Evolutionary conservation across 176 grass and related monocot species (phyloP).

Genomic region (Aegilops sharonensis): DNA sequence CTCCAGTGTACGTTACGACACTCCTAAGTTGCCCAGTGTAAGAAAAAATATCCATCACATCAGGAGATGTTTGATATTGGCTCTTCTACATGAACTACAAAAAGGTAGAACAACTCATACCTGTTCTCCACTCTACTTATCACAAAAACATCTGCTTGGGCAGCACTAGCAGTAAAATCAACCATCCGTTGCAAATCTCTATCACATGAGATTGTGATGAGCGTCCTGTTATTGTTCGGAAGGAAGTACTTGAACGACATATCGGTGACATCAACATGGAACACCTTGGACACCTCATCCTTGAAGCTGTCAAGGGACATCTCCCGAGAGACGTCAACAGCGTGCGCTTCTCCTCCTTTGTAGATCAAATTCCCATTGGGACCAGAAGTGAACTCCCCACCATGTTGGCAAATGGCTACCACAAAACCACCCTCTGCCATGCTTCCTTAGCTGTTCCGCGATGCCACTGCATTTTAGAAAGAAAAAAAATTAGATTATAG

Average conservation of each 20-base stretch:
- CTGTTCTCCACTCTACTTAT: conserved; percentile 85
- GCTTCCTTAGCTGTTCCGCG: conserved; percentile 2
- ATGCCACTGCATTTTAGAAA: neutral
- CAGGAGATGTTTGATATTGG: conserved; percentile 7
- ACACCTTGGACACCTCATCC: conserved; percentile 73
- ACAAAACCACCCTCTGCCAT: conserved; percentile 33
- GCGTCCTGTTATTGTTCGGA: conserved; percentile 73
- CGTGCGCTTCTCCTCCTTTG: conserved; percentile 91
- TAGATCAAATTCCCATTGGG: conserved; percentile 75
- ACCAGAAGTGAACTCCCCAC: conserved; percentile 76
- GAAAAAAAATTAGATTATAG: neutral
- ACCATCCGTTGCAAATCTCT: conserved; percentile 94
- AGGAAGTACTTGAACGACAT: conserved; percentile 95
- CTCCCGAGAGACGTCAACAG: conserved; percentile 65
- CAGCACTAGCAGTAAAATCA: conserved; percentile 72
- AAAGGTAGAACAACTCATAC: conserved; percentile 33
- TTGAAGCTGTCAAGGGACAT: conserved; percentile 70
- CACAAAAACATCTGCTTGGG: conserved; percentile 71
- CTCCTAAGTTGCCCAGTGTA: conserved; percentile 47
- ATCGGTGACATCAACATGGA: conserved; percentile 65
- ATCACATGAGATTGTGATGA: conserved; percentile 88
- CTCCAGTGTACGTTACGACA: conserved; percentile 52
- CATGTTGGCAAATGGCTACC: conserved; percentile 91
- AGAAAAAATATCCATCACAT: conserved; percentile 24
- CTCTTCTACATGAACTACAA: conserved; percentile 11